Evolutionary conservation across 495 filamentous ascomycete species (phyloP).

Genomic region (Trypethelium eluteriae): DNA sequence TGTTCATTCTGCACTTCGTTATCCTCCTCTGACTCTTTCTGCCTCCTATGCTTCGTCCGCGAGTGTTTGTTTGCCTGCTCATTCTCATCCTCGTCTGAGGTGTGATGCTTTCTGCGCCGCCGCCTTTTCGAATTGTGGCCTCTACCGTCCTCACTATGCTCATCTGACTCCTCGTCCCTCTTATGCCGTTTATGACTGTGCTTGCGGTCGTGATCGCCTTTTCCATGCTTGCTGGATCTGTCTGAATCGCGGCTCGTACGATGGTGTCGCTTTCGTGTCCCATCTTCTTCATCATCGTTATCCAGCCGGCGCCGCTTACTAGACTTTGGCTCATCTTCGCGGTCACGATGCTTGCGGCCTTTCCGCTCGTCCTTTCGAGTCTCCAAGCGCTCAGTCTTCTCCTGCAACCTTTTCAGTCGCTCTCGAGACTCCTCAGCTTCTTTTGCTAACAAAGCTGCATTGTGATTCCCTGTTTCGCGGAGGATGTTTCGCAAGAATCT

Average conservation of each 20-base stretch:
- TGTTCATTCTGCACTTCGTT: neutral
- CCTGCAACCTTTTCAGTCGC: conserved; percentile 46
- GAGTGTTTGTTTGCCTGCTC: neutral
- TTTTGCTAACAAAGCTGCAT: conserved; percentile 74
- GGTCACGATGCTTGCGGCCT: conserved; percentile 39
- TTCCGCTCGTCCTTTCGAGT: conserved; percentile 25
- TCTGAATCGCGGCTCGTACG: neutral
- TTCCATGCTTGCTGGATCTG: neutral
- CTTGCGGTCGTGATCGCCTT: conserved; percentile 6
- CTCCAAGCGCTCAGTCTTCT: conserved; percentile 15
- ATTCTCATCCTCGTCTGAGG: neutral
- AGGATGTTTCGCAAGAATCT: conserved; percentile 84
- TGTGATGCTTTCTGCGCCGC: neutral
- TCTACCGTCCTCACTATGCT: neutral
- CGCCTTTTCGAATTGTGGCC: neutral
- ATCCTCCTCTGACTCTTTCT: neutral
- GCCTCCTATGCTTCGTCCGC: neutral
- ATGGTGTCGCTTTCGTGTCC: neutral
- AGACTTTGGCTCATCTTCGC: conserved; percentile 35
- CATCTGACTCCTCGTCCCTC: neutral
- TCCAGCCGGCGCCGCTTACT: conserved; percentile 19
- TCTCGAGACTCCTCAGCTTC: conserved; percentile 61
- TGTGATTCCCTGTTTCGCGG: conserved; percentile 80
- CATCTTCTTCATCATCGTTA: conserved; percentile 14
- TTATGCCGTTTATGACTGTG: conserved; percentile 8